Base-by-base conservation (phyloP, 805 yeast species). In the Candida sanyiensis region DNA sequence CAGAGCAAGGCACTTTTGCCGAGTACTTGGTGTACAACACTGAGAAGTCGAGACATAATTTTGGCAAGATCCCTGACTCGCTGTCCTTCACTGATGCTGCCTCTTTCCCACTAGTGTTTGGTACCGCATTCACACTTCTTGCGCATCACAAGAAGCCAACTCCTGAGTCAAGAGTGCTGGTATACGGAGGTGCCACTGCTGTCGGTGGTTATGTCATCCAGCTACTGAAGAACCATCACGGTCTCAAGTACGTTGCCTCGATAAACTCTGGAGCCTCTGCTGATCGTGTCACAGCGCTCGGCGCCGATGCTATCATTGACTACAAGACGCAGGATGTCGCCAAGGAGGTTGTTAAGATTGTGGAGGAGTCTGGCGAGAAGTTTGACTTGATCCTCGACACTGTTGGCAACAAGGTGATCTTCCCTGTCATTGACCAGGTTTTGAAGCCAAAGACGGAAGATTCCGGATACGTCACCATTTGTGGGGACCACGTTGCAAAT, bases 121-220 rank as follows among this genome's bases (percentile, higher is more conserved):
- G 77, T 15, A 80, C 94, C 4, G 89, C 90, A 1, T 67, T 52
- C 46, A 54, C 67, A 35, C 55, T 71, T 22, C 52, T 55, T 7
- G 42, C 51, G 6, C 47, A 50, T 20, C 54, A 55, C 3, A 64
- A 66, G 40, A 56, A 59, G 24, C 59, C 73, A 16, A 64, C 62
- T 27, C 63, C 64, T 9, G 59, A 63, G 12, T 63, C 75, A 5
- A 71, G 67, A 42, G 73, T 82, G 4, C 64, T 83, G 34, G 69
- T 85, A 16, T 62, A 83, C 33, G 95, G 95, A 27, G 90, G 83
- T 19, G 79, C 83, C 7, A 77, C 94, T 1, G 61, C 80, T 11
- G 88, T 82, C 12, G 88, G 89, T 17, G 54, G 68, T 21, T 68
- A 65, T 43, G 65, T 70, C 4, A 62, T 75, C 25, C 84, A 79